Conservation (phyloP, 805 yeast species). For the Vanderwaltozyma polyspora region DNA sequence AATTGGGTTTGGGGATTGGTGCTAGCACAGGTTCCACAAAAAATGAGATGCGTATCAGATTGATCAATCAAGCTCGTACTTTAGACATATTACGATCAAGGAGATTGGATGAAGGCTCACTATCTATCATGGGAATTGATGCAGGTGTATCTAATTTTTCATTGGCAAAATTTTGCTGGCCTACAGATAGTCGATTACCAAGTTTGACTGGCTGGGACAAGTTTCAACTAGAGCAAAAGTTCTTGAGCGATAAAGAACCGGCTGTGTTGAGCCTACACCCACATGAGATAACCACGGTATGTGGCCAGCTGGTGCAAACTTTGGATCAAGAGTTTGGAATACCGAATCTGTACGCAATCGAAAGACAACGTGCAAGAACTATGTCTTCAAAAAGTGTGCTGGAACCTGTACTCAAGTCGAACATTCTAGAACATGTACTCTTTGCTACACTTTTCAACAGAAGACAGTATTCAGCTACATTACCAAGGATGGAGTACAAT, state of each 20-base stretch:
- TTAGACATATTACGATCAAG: constrained; percentile 7
- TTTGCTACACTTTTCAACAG: constrained; percentile 10
- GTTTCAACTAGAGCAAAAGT: constrained; percentile 18
- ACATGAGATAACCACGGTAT: constrained; percentile 12
- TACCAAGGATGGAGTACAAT: not conserved
- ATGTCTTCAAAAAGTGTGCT: constrained; percentile 35
- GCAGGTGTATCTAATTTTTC: constrained; percentile 31
- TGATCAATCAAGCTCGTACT: constrained; percentile 7
- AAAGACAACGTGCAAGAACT: constrained; percentile 46
- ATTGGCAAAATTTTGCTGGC: constrained; percentile 17
- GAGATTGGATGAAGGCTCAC: constrained; percentile 5
- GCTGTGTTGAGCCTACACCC: constrained; percentile 16
- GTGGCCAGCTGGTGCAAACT: constrained; percentile 18
- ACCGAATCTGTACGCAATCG: constrained; percentile 39
- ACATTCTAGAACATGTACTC: constrained; percentile 36
- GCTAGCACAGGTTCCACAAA: constrained; percentile 15
- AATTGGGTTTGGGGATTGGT: constrained; percentile 15
- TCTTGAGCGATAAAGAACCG: constrained; percentile 4
- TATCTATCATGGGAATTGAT: constrained; percentile 27
- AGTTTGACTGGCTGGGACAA: constrained; percentile 28
- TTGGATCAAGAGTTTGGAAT: constrained; percentile 8
- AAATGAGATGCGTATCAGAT: constrained; percentile 5
- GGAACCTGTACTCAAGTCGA: constrained; percentile 42
- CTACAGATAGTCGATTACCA: constrained; percentile 16
- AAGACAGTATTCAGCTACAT: not conserved